Percentiles rank a stretch among this genome's conserved stretches.
phyloP scores from a whole-genome alignment of 768 basidiomycete species.

The Boletus vermiculosoides region DNA sequence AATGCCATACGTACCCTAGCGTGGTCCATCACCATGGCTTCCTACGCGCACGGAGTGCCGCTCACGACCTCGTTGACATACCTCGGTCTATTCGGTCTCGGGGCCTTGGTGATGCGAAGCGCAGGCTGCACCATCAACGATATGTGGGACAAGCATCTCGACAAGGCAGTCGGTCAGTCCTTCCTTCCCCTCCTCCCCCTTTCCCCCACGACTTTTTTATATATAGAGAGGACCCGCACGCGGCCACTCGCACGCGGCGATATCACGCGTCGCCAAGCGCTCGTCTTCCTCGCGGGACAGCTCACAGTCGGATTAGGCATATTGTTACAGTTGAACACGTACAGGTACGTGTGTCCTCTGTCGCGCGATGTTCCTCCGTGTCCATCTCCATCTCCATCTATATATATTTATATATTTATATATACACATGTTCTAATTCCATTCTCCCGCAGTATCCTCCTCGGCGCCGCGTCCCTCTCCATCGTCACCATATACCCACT shows the following conservation, averaged over 20 bases:
- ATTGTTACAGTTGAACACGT: constrained; percentile 89
- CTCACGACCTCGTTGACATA: constrained; percentile 70
- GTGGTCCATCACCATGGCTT: constrained; percentile 98
- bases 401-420: neutral
- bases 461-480: constrained; percentile 89
- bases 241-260: constrained; percentile 86
- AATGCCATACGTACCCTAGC: constrained; percentile 45
- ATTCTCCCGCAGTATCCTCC: constrained; percentile 59
- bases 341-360: constrained; percentile 56
- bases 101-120: constrained; percentile 93
- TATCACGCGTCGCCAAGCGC: constrained; percentile 69
- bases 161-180: constrained; percentile 79
- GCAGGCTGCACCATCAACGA: constrained; percentile 99
- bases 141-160: constrained; percentile 94
- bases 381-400: neutral
- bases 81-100: constrained; percentile 79
- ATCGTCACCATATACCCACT: constrained; percentile 89
- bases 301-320: constrained; percentile 81
- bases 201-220: neutral
- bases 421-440: neutral
- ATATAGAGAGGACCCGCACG: constrained; percentile 84
- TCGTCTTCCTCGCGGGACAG: constrained; percentile 80
- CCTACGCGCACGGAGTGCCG: constrained; percentile 73
- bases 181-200: no score
- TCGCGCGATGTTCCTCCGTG: neutral